phyloP scores from a whole-genome alignment of 768 basidiomycete species.

The Leccinum obscurum region DNA sequence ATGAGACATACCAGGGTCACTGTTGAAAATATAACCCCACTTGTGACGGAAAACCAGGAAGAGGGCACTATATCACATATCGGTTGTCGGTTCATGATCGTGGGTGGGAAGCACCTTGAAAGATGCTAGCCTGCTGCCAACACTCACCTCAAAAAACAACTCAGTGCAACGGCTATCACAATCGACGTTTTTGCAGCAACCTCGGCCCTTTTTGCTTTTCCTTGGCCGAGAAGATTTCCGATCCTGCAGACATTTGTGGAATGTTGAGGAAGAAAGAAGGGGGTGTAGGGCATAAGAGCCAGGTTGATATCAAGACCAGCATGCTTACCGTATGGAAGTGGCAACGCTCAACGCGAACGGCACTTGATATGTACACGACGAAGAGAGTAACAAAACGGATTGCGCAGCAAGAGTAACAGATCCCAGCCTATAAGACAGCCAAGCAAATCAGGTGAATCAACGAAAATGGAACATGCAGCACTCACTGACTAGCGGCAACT shows the following conservation, averaged over 20 bases:
- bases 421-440: slow-evolving; percentile 56
- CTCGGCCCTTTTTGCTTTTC: slow-evolving; percentile 69
- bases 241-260: slow-evolving; percentile 47
- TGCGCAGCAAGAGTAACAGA: slow-evolving; percentile 84
- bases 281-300: neutral
- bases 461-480: neutral
- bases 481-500: slow-evolving; percentile 59
- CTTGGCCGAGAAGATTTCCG: slow-evolving; percentile 86
- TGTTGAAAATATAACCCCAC: slow-evolving; percentile 78
- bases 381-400: slow-evolving; percentile 77
- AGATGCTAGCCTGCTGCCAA: neutral
- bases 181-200: slow-evolving; percentile 67
- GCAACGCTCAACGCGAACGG: slow-evolving; percentile 84
- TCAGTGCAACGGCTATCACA: slow-evolving; percentile 62
- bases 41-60: slow-evolving; percentile 60
- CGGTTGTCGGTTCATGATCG: neutral
- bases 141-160: slow-evolving; percentile 61
- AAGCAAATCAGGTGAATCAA: neutral
- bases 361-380: slow-evolving; percentile 77
- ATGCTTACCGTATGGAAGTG: slow-evolving; percentile 72
- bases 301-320: neutral
- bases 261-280: neutral
- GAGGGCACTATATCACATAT: slow-evolving; percentile 39
- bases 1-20: slow-evolving; percentile 49
- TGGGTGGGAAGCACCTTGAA: neutral